phyloP scores from a whole-genome alignment of 208 protist species.

The Strigomonas oncopelti region DNA sequence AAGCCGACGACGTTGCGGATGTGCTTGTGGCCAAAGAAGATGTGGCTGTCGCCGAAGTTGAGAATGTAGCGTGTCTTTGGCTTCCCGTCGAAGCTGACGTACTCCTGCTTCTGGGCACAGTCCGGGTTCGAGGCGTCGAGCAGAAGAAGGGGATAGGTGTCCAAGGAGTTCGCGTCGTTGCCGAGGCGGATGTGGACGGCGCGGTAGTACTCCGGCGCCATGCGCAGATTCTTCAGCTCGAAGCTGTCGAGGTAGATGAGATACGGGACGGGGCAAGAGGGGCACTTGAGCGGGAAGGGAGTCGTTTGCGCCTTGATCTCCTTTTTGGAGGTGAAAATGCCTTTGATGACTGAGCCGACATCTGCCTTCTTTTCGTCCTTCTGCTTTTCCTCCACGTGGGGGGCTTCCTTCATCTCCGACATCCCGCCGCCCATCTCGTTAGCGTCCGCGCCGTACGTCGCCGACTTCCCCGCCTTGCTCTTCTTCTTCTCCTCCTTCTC shows the following conservation, averaged over 20 bases:
- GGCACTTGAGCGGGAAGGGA: conserved; percentile 36
- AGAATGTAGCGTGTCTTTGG: conserved; percentile 20
- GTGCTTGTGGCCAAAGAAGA: conserved; percentile 43
- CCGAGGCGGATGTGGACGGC: conserved; percentile 44
- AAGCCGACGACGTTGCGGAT: conserved; percentile 44
- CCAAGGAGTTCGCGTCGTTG: conserved; percentile 19
- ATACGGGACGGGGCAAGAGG: conserved; percentile 30
- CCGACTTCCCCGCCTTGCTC: conserved; percentile 11
- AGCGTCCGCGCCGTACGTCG: conserved; percentile 24
- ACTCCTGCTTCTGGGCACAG: conserved; percentile 16
- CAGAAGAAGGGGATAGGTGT: conserved; percentile 33
- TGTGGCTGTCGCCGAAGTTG: conserved; percentile 27
- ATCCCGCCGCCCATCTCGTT: conserved; percentile 9
- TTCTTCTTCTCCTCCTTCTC: conserved; percentile 16
- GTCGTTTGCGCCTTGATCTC: conserved; percentile 32
- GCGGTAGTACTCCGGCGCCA: conserved; percentile 41
- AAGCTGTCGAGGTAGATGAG: conserved; percentile 40
- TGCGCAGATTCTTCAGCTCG: conserved; percentile 30
- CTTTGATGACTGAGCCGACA: conserved; percentile 14
- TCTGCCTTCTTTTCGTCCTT: conserved; percentile 24
- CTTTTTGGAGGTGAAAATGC: conserved; percentile 24
- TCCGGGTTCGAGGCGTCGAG: conserved; percentile 30
- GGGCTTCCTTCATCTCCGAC: background rate
- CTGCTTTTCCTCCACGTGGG: background rate
- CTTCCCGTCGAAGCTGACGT: conserved; percentile 26